Evolutionary conservation across 192 early-diverging fungal genomes (phyloP), one percentile per base, ranked within the genome.

Genomic region (Backusella mclennaniae): DNA sequence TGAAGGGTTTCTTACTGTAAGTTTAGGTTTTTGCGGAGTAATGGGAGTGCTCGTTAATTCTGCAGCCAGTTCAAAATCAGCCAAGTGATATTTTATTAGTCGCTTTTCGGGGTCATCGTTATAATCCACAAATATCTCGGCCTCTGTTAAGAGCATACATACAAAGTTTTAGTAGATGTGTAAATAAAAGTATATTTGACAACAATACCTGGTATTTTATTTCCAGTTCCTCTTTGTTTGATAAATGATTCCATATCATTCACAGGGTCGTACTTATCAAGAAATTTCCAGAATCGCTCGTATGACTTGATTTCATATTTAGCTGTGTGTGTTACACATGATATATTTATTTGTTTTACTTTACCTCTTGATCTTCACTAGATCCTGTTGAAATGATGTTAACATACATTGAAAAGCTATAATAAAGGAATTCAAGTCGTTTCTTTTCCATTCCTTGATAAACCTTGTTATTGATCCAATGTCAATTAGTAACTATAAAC

Each of bases 391-490:
- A 91, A 7, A 93, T 85, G 31, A 95, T 84, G 73, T 95, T 95
- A 1, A 90, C 88, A 75, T 91, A 95, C 12, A 85, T 84, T 87
- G 90, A 92, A 66, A 95, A 83, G n/a, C 77, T 77, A 2, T 84
- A 89, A 66, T 89, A 86, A 38, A 93, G 77, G 35, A 90, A 93
- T 35, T 93, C 91, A 7, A 95, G 82, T 38, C 93, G 82, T 72
- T 93, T 87, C 74, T 94, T 92, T 79, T 95, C 93, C 44, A 95
- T 76, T n/a, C 81, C 41, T 85, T 90, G 89, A 42, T 87, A 90
- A 83, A 77, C 85, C 88, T 89, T 39, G 6, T 31, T 42, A 31
- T 53, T 17, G 15, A 5, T 17, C 5, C 12, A 44, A 2, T 49
- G 0, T 49, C n/a, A 1, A n/a, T 49, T 4, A 49, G 46, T 44